Evolutionary conservation across 306 rosid species (phyloP).

Genomic region (Mimosa bimucronata): DNA sequence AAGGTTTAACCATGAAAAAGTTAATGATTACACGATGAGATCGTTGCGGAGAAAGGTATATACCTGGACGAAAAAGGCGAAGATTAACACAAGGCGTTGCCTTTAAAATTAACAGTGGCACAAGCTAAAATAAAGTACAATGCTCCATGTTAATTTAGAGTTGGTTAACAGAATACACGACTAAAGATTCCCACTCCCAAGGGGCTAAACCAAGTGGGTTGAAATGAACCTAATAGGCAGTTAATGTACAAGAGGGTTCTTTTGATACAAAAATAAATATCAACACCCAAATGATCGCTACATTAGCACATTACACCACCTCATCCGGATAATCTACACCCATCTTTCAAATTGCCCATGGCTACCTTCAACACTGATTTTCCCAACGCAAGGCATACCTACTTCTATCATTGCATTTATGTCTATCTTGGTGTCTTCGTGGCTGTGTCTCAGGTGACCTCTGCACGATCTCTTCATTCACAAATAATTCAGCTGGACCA

Average conservation of each 20-base stretch:
- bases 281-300: neutral
- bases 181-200: no score
- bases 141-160: no score
- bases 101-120: neutral
- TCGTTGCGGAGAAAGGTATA: neutral
- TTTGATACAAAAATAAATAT: neutral
- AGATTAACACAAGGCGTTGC: neutral
- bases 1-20: neutral
- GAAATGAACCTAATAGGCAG: neutral
- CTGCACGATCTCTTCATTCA: constrained; percentile 93
- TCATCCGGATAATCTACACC: constrained; percentile 3
- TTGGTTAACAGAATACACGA: no score
- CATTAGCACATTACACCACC: neutral
- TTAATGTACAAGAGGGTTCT: neutral
- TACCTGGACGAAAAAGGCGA: no score
- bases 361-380: constrained; percentile 58
- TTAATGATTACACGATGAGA: constrained; percentile 1
- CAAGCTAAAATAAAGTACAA: no score
- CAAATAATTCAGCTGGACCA: constrained; percentile 80
- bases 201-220: no score
- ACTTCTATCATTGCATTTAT: constrained; percentile 88
- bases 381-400: constrained; percentile 78
- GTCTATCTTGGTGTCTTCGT: constrained; percentile 89
- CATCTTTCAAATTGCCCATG: neutral
- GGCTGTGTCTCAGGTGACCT: constrained; percentile 96